Evolutionary conservation across 2,329 filamentous ascomycete species (phyloP).

Genomic region (Paecilomyces formosus): DNA sequence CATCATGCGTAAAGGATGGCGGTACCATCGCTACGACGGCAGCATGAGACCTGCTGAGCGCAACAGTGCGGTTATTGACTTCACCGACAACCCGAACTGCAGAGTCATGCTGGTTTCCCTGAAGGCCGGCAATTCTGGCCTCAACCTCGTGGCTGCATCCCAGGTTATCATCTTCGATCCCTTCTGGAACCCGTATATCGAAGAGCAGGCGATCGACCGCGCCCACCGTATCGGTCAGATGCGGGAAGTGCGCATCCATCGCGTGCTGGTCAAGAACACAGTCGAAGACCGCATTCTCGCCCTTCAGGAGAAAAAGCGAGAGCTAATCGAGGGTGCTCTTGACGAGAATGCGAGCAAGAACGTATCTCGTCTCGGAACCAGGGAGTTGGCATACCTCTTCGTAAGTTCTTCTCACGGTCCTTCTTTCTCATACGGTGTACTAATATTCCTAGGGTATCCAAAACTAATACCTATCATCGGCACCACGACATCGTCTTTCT

Average conservation of each 20-base stretch:
- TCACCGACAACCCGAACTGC: slow-evolving; percentile 53
- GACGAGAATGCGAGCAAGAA: slow-evolving; percentile 64
- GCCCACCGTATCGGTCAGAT: slow-evolving; percentile 81
- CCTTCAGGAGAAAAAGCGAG: slow-evolving; percentile 71
- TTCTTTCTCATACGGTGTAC: not conserved
- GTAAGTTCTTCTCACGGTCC: slow-evolving; percentile 21
- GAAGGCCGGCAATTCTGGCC: slow-evolving; percentile 74
- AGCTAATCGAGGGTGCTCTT: slow-evolving; percentile 69
- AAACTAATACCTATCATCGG: not conserved
- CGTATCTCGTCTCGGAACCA: slow-evolving; percentile 57
- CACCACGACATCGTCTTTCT: not conserved
- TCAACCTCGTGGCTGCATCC: slow-evolving; percentile 76
- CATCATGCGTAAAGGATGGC: slow-evolving; percentile 50
- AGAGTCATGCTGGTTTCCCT: slow-evolving; percentile 71
- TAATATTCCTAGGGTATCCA: not conserved
- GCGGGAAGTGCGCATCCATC: slow-evolving; percentile 67
- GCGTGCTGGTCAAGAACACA: slow-evolving; percentile 66
- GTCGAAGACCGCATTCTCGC: slow-evolving; percentile 81
- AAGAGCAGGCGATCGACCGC: slow-evolving; percentile 86
- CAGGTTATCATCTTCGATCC: slow-evolving; percentile 87
- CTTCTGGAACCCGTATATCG: slow-evolving; percentile 91
- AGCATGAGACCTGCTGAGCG: slow-evolving; percentile 62
- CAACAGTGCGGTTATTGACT: slow-evolving; percentile 59
- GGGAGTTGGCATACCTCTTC: slow-evolving; percentile 66
- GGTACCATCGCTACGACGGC: slow-evolving; percentile 67